Evolutionary conservation across 306 rosid genomes (phyloP).

Genomic region (Gillenia trifoliata): DNA sequence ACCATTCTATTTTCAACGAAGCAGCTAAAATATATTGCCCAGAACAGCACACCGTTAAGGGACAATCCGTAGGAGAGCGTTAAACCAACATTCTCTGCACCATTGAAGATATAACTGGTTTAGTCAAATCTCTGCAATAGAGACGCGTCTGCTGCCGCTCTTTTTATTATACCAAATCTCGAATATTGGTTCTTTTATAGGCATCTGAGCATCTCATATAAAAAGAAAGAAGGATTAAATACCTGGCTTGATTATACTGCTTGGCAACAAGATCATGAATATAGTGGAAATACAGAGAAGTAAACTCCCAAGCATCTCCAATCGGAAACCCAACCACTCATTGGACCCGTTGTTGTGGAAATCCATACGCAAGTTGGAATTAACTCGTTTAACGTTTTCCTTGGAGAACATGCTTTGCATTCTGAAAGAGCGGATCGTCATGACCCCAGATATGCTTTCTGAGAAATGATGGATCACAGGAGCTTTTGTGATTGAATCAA

Average conservation of each 20-base stretch:
- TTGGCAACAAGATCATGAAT: conserved; percentile 89
- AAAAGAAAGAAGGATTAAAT: too few relatives aligned
- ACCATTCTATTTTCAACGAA: conserved; percentile 90
- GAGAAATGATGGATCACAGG: conserved; percentile 96
- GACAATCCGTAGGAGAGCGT: conserved; percentile 90
- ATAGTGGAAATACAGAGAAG: conserved; percentile 66
- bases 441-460: conserved; percentile 87
- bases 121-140: background rate
- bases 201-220: too few relatives aligned
- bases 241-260: conserved; percentile 85
- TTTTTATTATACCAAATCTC: too few relatives aligned
- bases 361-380: conserved; percentile 78
- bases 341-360: conserved; percentile 89
- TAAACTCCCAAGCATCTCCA: conserved; percentile 76
- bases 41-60: conserved; percentile 64
- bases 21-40: conserved; percentile 82
- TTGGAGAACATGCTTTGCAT: conserved; percentile 46
- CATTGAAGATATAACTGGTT: conserved; percentile 6
- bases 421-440: conserved; percentile 77
- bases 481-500: conserved; percentile 89
- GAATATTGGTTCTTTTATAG: too few relatives aligned
- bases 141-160: background rate
- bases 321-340: conserved; percentile 93
- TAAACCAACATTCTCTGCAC: conserved; percentile 78
- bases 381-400: conserved; percentile 66